Evolutionary conservation across 768 basidiomycete genomes (phyloP), one percentile per base, ranked within the genome.

Genomic region (Amanita brunnescens): DNA sequence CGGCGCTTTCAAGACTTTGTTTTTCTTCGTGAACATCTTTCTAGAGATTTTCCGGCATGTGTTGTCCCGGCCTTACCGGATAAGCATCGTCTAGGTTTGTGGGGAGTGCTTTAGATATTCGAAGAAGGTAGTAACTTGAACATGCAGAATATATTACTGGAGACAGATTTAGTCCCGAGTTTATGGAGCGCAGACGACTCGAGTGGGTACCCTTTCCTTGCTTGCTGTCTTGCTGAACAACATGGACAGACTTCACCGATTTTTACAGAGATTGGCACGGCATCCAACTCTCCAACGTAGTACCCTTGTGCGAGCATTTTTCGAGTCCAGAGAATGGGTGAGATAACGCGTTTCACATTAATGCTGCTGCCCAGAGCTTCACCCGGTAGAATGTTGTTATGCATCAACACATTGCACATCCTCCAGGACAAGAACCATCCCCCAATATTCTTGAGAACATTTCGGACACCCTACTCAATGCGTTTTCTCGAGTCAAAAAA

Each of bases 301-400:
- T 55, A 87, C 86, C 7, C 80, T 98, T 26, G 76, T 96, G n/a
- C 83, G 87, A 6, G 89, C 91, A 24, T 99, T 99, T 72, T 85
- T 98, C 53, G 90, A 92, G 64, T 95, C 93, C 2, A 88, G 90
- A 30, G 96, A 99, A 94, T 99, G 96, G 96, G 95, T 94, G 64
- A 54, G 83, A 41, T 7, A 20, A 16, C 9, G 23, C 30, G 40
- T 41, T 30, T 24, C 49, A 47, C 10, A 16, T 46, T 35, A 33
- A 9, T 55, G 54, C 32, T 43, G 23, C 47, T 37, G 20, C 38
- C 57, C 43, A 47, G 41, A 44, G 44, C 37, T 21, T 49, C 21
- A 32, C 29, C 7, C 55, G 46, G 42, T 58, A 97, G 95, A 88
- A 91, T 60, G 94, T 98, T 21, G 83, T 87, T 62, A 98, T 96